Percentiles rank a stretch among this genome's conserved stretches.
phyloP scores from a whole-genome alignment of 257 asterid species.

The Anisodus acutangulus region DNA sequence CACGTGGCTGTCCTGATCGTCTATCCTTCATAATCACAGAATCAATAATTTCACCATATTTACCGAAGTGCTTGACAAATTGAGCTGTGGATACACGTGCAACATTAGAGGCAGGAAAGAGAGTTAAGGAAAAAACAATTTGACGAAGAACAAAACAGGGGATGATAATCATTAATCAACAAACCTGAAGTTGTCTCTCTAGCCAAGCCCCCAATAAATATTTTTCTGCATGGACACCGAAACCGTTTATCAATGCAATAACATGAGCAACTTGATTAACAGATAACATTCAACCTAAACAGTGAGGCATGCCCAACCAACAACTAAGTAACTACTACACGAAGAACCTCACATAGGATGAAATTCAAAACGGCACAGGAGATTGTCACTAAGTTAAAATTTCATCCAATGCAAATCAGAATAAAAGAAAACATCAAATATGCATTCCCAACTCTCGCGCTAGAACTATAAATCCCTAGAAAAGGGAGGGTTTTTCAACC shows the following conservation, averaged over 20 bases:
- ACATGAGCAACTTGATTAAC: not conserved
- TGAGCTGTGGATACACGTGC: constrained; percentile 30
- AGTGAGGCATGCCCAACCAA: constrained; percentile 8
- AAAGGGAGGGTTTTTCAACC: too few species aligned
- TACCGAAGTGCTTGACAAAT: constrained; percentile 61
- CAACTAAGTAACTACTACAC: not conserved
- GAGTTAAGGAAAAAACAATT: not conserved
- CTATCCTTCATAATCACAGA: constrained; percentile 69
- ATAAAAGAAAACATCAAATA: not conserved
- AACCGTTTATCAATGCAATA: not conserved
- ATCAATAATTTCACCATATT: constrained; percentile 66
- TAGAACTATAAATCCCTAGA: too few species aligned
- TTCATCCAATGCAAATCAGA: not conserved
- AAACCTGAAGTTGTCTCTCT: constrained; percentile 63
- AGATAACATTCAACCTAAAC: not conserved
- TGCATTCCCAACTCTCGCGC: not conserved
- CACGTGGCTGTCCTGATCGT: constrained; percentile 63
- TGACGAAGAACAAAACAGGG: not conserved
- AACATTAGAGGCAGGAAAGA: not conserved
- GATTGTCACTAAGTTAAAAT: not conserved
- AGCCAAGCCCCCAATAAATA: constrained; percentile 68
- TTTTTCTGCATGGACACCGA: constrained; percentile 48
- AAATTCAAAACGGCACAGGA: not conserved
- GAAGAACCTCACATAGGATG: not conserved
- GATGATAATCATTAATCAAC: constrained; percentile 8